These are phyloP conservation scores for Taxawa tesnikishii DNA, from an alignment of 2,329 filamentous ascomycete genomes.

Conservation along the genomic window DNA sequence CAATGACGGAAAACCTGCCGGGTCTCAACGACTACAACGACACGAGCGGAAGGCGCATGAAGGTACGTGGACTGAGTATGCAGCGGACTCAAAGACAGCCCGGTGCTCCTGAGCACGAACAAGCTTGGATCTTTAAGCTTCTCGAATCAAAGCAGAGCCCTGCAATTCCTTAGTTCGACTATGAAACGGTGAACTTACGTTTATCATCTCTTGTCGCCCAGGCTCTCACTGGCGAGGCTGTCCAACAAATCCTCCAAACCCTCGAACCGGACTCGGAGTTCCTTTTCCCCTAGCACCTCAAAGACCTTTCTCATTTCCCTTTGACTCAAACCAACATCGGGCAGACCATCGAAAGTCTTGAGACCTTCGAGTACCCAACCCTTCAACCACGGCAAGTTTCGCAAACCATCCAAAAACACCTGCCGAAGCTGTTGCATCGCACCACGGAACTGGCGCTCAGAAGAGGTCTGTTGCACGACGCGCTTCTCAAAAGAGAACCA, in stretches of 20 bases:
- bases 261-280: constrained; percentile 34
- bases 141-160: no score
- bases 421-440: constrained; percentile 7
- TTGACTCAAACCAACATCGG: constrained; percentile 22
- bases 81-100: no score
- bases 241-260: constrained; percentile 5
- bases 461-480: not conserved
- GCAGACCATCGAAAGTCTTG: constrained; percentile 19
- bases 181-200: no score
- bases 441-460: not conserved
- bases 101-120: no score
- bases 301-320: constrained; percentile 42
- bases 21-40: no score
- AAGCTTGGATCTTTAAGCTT: no score
- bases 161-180: no score
- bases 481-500: constrained; percentile 17
- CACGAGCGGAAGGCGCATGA: no score
- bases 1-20: no score
- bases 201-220: no score
- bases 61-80: no score
- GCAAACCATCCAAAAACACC: constrained; percentile 26
- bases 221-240: no score
- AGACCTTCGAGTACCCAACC: constrained; percentile 47
- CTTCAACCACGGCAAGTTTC: constrained; percentile 52
- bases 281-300: constrained; percentile 48